Evolutionary conservation across 2,329 filamentous ascomycete species (phyloP), one percentile per base, ranked within the genome.

Genomic region (Sarocladium oryzae): DNA sequence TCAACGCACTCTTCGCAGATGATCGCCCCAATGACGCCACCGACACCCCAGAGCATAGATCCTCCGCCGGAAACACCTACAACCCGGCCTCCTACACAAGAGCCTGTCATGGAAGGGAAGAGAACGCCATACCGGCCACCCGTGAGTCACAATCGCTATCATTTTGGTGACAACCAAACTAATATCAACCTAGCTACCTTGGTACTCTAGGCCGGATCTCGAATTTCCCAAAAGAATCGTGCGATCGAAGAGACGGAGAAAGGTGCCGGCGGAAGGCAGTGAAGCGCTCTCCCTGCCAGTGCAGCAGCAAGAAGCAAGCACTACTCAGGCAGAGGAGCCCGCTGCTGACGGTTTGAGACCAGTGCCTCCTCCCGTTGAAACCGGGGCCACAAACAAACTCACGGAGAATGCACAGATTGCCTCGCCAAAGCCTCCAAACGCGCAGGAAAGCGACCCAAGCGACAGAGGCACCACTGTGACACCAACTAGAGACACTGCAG

Each of bases 131-230:
- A 78, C 56, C 69, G 66, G 53, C 66, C 73, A 61, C 77, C 77
- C 23, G 79, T 82, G 69, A 72, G 77, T 71, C 40, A 43, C 36
- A 10, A 4, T 3, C 7, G 16, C 7, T 16, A 6, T 32, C 43
- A 23, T 16, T 37, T 46, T 40, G 9, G 30, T 11, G 13, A 20
- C 21, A n/a, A 11, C 11, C 11, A 33, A 10, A 28, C 37, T 11
- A 28, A 9, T 28, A 3, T 15, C 21, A 26, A 10, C 3, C n/a
- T 32, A 83, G 78, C 66, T 84, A 9, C 81, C 81, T 9, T 84
- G 81, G 80, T 59, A 73, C 23, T 82, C 79, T 1, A 65, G 64
- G 28, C 75, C 77, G 3, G 74, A 78, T 28, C 58, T 66, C 24
- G 66, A 70, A 9, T 85, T 81, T 58, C 80, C 81, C 11, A 58